Conservation (phyloP, 2,329 filamentous ascomycete species). For the Sclerotinia subarctica region DNA sequence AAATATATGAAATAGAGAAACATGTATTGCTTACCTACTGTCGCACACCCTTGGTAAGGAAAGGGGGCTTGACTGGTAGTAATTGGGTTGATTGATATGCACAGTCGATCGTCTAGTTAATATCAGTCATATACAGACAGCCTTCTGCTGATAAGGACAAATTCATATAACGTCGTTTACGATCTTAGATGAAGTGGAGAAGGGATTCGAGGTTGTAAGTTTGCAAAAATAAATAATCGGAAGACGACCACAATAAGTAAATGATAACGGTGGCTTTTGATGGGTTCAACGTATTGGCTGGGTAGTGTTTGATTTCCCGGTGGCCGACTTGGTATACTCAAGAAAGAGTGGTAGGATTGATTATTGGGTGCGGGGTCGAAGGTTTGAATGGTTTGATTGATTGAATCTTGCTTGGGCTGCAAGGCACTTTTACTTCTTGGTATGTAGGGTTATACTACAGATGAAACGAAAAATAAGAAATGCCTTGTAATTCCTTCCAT, state of each 20-base stretch:
- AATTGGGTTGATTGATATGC: conserved; percentile 17
- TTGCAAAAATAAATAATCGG: neutral
- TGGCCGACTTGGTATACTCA: conserved; percentile 12
- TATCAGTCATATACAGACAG: conserved; percentile 14
- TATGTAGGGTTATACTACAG: neutral
- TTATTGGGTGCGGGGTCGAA: conserved; percentile 19
- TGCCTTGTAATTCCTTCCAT: neutral
- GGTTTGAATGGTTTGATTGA: conserved; percentile 2
- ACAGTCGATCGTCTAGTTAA: conserved; percentile 1
- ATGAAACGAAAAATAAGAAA: neutral
- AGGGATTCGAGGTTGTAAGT: neutral
- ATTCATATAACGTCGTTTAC: neutral
- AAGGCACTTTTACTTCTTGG: conserved; percentile 1
- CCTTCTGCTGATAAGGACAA: conserved; percentile 2
- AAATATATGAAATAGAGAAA: neutral
- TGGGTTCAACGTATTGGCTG: conserved; percentile 14
- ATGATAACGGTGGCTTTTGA: neutral
- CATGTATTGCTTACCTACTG: conserved; percentile 7
- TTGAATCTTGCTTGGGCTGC: conserved; percentile 7
- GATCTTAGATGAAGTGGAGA: neutral
- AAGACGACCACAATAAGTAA: neutral
- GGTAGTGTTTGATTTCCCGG: conserved; percentile 1
- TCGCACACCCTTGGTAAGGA: neutral
- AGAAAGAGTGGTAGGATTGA: conserved; percentile 15
- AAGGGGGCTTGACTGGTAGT: neutral